phyloP scores from a whole-genome alignment of 805 yeast genomes.

The Hermanozyma aechmeae region DNA sequence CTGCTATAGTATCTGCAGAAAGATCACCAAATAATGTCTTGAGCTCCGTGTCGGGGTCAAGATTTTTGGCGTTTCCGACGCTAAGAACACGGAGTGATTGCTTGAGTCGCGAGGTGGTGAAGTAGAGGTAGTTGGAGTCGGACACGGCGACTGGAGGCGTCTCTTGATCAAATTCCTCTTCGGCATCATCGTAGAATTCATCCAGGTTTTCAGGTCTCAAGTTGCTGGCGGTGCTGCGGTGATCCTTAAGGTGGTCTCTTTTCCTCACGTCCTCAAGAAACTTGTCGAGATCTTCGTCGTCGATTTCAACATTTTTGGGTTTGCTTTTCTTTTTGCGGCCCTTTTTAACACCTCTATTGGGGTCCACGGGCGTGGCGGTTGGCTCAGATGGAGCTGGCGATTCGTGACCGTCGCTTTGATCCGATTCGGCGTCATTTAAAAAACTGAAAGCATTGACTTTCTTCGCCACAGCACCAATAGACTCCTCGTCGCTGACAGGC shows the following conservation, averaged over 20 bases:
- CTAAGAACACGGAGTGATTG: conserved; percentile 32
- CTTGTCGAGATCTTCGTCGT: conserved; percentile 52
- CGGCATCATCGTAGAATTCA: conserved; percentile 10
- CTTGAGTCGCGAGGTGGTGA: conserved; percentile 38
- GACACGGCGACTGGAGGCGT: conserved; percentile 24
- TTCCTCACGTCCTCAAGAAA: conserved; percentile 35
- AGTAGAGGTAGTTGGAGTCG: conserved; percentile 35
- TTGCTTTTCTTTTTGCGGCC: conserved; percentile 12
- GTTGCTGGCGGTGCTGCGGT: too few relatives aligned
- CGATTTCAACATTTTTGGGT: conserved; percentile 12
- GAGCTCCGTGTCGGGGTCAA: conserved; percentile 74
- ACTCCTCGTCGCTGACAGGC: conserved; percentile 8
- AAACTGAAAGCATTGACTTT: conserved; percentile 38
- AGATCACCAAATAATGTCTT: conserved; percentile 62
- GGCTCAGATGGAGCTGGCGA: conserved; percentile 7
- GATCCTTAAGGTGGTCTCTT: conserved; percentile 14
- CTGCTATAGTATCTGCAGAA: conserved; percentile 58
- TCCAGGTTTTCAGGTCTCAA: conserved; percentile 11
- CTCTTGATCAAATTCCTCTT: conserved; percentile 16
- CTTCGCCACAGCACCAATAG: conserved; percentile 5
- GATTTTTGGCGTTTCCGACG: conserved; percentile 36
- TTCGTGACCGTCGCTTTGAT: conserved; percentile 13
- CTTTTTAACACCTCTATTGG: conserved; percentile 3
- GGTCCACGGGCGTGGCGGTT: conserved; percentile 6
- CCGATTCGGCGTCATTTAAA: conserved; percentile 23